Base-by-base conservation (phyloP, 495 filamentous ascomycete species). In the Beverwykella pulmonaria region DNA sequence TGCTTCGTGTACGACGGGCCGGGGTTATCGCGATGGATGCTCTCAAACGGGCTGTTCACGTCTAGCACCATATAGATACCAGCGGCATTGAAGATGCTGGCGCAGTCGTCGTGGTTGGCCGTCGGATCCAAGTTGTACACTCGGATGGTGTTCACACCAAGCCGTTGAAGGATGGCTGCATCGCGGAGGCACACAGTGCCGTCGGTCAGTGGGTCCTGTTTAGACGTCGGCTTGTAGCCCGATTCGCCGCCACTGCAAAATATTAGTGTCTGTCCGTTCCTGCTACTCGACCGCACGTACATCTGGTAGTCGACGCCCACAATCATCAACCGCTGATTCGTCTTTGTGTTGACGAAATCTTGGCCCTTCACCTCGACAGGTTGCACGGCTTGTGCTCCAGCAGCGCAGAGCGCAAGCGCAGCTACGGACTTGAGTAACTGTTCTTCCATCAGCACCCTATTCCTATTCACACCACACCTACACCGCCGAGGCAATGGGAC, bases 21-120 rank as follows among this genome's bases (percentile, higher is more conserved):
- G 19, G 93, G 91, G 65, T 88, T 80, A 30, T 74, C 81, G 58
- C 88, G 87, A 78, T 92, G 84, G 50, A 98, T 79, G 59, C 86
- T 88, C 73, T 94, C 86, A 32, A 96, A 78, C n/a, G 93, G 93
- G 39, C 90, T 92, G 82, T 97, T 98, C 78, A 98, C 93, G 74
- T 98, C 93, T 57, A 90, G 74, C 36, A 88, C 73, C 83, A 90
- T 82, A 76, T 89, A 89, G 63, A 90, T 88, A 68, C 90, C 88
- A 49, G 88, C 90, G 14, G 86, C 84, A 71, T 97, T 95, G 84
- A 97, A 98, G 75, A 96, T 93, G 61, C 87, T 90, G 29, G 86
- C 92, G 75, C 93, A 98, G 65, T 89, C 80, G 72, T 96, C 90
- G 78, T 98, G 93, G 80, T 96, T 90, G 63, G 91, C 71, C 49